Evolutionary conservation across 2,329 filamentous ascomycete genomes (phyloP).

Genomic region (Dothideomycetidae sp.): DNA sequence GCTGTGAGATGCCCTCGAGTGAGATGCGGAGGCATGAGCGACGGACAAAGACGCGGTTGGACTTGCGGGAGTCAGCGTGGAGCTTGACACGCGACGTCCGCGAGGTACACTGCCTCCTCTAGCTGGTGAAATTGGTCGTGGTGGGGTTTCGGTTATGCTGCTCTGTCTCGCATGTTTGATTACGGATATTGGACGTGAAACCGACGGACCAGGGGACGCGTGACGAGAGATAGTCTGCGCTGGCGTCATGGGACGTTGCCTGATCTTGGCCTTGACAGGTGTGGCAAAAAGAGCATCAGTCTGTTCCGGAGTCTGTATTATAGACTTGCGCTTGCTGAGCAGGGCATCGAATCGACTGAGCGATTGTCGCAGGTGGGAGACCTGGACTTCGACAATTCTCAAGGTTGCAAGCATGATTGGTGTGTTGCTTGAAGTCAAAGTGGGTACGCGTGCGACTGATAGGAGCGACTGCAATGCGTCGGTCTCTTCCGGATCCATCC

Average conservation of each 20-base stretch:
- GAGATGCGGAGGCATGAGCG: not conserved
- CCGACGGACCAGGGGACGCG: slow-evolving; percentile 12
- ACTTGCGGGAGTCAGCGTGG: slow-evolving; percentile 1
- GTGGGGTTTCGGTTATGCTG: slow-evolving; percentile 10
- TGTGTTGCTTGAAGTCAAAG: slow-evolving; percentile 21
- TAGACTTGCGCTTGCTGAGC: slow-evolving; percentile 34
- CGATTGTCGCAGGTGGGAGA: slow-evolving; percentile 28
- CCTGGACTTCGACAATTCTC: slow-evolving; percentile 27
- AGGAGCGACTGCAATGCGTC: slow-evolving; percentile 15
- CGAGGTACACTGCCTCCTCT: not conserved
- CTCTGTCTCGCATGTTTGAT: slow-evolving; percentile 12
- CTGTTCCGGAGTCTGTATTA: slow-evolving; percentile 23
- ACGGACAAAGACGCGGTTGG: slow-evolving; percentile 1
- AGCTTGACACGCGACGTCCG: slow-evolving; percentile 3
- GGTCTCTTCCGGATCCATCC: slow-evolving; percentile 25
- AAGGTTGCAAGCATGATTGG: slow-evolving; percentile 31
- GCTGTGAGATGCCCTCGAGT: not conserved
- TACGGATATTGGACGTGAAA: slow-evolving; percentile 14
- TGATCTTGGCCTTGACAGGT: not conserved
- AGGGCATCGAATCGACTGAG: slow-evolving; percentile 35
- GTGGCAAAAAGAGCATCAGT: slow-evolving; percentile 6
- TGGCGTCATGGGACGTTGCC: not conserved
- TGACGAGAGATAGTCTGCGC: slow-evolving; percentile 2
- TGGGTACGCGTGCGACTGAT: slow-evolving; percentile 23
- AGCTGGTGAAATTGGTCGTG: not conserved